These are phyloP conservation scores for Radiomyces spectabilis DNA, from an alignment of 192 early-diverging fungal species.

Conservation along the genomic window DNA sequence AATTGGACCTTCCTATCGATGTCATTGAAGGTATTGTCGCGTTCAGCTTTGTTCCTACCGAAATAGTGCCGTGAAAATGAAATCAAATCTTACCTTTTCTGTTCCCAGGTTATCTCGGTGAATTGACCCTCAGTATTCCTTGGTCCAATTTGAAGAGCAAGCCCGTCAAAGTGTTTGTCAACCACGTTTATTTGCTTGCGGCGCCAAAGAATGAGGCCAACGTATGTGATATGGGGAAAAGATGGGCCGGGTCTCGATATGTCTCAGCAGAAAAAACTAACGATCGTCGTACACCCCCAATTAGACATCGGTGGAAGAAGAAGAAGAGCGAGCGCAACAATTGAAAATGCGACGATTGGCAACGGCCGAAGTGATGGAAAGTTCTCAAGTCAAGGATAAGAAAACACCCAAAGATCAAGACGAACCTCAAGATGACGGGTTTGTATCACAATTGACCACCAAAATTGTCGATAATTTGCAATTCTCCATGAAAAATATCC, in stretches of 20 bases:
- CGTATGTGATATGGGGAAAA: constrained; percentile 21
- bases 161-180: constrained; percentile 69
- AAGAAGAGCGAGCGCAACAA: constrained; percentile 59
- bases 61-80: neutral
- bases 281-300: no score
- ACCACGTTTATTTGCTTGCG: constrained; percentile 72
- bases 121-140: constrained; percentile 75
- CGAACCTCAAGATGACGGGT: constrained; percentile 47
- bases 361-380: constrained; percentile 43
- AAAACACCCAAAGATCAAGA: constrained; percentile 8
- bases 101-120: constrained; percentile 65
- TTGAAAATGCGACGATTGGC: constrained; percentile 65
- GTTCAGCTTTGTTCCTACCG: no score
- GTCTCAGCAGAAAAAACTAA: no score
- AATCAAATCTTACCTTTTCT: neutral
- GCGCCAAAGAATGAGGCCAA: constrained; percentile 51
- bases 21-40: constrained; percentile 51
- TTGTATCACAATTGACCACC: constrained; percentile 64
- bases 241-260: neutral
- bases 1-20: constrained; percentile 79
- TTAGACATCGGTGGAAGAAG: constrained; percentile 52
- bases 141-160: constrained; percentile 83
- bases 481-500: constrained; percentile 76
- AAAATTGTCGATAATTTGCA: constrained; percentile 89
- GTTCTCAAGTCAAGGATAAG: constrained; percentile 4